Percentiles rank a stretch among this genome's conserved stretches.
Evolutionary conservation across 176 grass and related monocot species (phyloP).

Genomic region (Carex parvula): DNA sequence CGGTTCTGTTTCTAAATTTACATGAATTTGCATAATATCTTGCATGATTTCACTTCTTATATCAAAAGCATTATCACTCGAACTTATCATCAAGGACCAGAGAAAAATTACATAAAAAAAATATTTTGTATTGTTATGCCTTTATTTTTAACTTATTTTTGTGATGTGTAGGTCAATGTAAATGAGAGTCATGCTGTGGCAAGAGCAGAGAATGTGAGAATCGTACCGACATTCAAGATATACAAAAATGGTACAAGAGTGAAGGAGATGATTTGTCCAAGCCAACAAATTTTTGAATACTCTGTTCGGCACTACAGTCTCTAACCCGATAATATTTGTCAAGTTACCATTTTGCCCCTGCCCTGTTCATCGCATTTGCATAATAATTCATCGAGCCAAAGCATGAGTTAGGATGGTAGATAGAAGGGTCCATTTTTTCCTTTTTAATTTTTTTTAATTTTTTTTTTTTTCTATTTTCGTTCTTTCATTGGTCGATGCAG

Average conservation of each 20-base stretch:
- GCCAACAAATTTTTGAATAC: conserved; percentile 69
- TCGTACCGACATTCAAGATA: conserved; percentile 92
- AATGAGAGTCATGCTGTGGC: conserved; percentile 55
- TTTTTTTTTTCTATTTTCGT: conserved; percentile 3
- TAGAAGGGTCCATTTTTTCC: conserved; percentile 40
- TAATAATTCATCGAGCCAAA: conserved; percentile 46
- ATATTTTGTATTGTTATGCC: neutral
- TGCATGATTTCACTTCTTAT: conserved; percentile 3
- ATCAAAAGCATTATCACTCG: neutral
- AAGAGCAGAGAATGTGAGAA: conserved; percentile 68
- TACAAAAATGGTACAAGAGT: conserved; percentile 72
- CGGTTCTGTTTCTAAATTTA: neutral
- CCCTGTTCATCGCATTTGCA: conserved; percentile 39
- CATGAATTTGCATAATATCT: neutral
- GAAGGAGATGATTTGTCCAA: conserved; percentile 99
- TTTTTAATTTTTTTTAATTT: conserved; percentile 26
- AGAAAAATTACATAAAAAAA: neutral
- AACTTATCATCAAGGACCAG: neutral
- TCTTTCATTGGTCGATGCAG: conserved; percentile 25
- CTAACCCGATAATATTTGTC: conserved; percentile 38
- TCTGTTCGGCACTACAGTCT: conserved; percentile 83
- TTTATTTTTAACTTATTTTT: neutral
- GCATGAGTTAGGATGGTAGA: conserved; percentile 41
- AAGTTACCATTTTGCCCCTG: conserved; percentile 28
- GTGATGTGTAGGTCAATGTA: conserved; percentile 57